Evolutionary conservation across 2,329 filamentous ascomycete genomes (phyloP), one percentile per base, ranked within the genome.

Genomic region (Aspergillus neotritici): DNA sequence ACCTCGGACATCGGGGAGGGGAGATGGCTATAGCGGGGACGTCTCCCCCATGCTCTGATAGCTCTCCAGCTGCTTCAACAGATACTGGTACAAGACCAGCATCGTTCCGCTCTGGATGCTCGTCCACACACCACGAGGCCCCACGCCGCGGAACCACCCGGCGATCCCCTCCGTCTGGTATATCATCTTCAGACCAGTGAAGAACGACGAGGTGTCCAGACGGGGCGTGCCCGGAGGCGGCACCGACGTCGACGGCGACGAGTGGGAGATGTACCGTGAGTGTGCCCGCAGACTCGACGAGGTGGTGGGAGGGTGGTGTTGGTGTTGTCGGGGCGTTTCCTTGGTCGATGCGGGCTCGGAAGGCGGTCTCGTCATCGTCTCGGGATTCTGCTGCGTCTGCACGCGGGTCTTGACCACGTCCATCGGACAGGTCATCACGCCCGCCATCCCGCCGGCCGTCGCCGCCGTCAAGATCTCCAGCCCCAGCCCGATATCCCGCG

Each of bases 371-470:
- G 50, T 25, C 33, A 59, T 40, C n/a, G 52, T 50, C 7, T 71
- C 69, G 1, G 77, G 75, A 50, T 82, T 82, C 40, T 94, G 79
- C 65, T 98, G 93, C 0, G 93, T 98, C 66, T 98, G 94, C 29
- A 96, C 84, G 41, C 93, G 79, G 1, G 93, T 98, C 71, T 98
- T 98, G 48, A 98, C 91, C 5, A 98, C 93, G 60, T 98, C 93
- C 50, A 98, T 79, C 1, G 93, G 93, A 59, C 93, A 97, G 2
- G 93, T 98, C 11, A 98, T 82, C 6, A 94, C 86, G 40, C 93
- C 93, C 1, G 93, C 93, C 64, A 97, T 80, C 31, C 91, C 91
- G 54, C 93, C 93, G 5, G 93, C 94, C 3, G 82, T 84, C 3
- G 87, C 89, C 12, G 90, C 93, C 0, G 93, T 98, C 11, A 94